Evolutionary conservation across 176 grass and related monocot genomes (phyloP).

Genomic region (Carex littledalei): DNA sequence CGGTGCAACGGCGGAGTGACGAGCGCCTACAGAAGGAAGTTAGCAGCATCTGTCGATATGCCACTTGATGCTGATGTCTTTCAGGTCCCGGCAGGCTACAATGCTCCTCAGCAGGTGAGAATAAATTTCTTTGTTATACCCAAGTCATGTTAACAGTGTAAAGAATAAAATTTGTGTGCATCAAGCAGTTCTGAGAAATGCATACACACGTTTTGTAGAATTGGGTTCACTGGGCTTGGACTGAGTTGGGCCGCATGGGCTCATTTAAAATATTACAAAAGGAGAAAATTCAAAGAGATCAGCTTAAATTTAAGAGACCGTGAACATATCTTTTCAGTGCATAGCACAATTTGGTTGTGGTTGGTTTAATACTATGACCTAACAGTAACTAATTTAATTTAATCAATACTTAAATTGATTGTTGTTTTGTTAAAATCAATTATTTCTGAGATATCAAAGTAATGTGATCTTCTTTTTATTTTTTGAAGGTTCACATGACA

Average conservation of each 20-base stretch:
- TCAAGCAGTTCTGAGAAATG: not conserved
- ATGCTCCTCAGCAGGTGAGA: constrained; percentile 71
- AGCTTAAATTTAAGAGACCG: too few species aligned
- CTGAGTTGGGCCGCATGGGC: not conserved
- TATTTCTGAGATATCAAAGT: not conserved
- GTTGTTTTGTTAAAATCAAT: not conserved
- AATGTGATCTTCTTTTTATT: not conserved
- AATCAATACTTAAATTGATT: not conserved
- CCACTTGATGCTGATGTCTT: constrained; percentile 73
- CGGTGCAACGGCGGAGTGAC: constrained; percentile 37
- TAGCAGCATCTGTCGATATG: constrained; percentile 49
- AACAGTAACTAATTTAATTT: too few species aligned
- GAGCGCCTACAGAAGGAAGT: constrained; percentile 46
- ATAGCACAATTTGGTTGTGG: too few species aligned
- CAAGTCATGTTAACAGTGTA: not conserved
- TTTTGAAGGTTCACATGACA: constrained; percentile 62
- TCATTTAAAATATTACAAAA: not conserved
- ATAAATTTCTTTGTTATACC: not conserved
- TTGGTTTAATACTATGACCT: too few species aligned
- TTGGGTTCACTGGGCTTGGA: not conserved
- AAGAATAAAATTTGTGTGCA: not conserved
- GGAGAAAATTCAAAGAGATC: not conserved
- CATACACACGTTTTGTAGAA: not conserved
- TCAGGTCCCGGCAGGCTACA: constrained; percentile 42
- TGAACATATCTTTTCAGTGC: too few species aligned